Evolutionary conservation across 805 yeast species (phyloP), one percentile per base, ranked within the genome.

Genomic region (Starmerella cellae): DNA sequence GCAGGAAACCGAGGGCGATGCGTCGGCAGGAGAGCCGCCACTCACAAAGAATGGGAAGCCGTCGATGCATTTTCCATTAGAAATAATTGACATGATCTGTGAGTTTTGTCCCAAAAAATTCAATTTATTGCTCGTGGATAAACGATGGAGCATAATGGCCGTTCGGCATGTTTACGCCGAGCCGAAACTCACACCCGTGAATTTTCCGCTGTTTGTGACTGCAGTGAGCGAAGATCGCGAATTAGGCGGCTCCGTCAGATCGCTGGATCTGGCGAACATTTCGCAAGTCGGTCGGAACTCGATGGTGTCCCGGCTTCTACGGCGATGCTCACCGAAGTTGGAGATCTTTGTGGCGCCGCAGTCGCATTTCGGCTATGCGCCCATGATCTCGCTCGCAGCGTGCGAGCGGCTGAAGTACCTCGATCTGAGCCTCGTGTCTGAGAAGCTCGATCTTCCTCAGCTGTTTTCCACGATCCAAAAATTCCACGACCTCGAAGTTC

Each of bases 241-340:
- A 22, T 60, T 75, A 31, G 88, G 87, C 3, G 61, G 68, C 10
- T 55, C 71, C 43, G 91, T 91, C 14, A 67, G 66, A 41, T 68
- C 66, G 14, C 66, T 91, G 33, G 91, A 91, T 56, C 65, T 91
- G 29, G 71, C 94, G 9, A 69, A 73, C 35, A 83, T 87, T 37
- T 75, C 85, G 46, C 97, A 91, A 60, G 71, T 83, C 29, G 97
- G 97, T 11, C 85, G 82, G 58, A 91, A 85, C 60, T 88, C 96
- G 2, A 80, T 69, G 59, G 84, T 88, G 11, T 83, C 96, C 0
- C 79, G 82, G 50, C 58, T 91, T 5, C 64, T 91, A 42, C 73
- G 94, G 54, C 68, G 95, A 32, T 82, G 95, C 42, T 72, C 85
- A 8, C 59, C 68, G 17, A 70, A 68, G 30, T 63, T 91, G 38